phyloP scores from a whole-genome alignment of 192 early-diverging fungal genomes.

The Spinellus fusiger region DNA sequence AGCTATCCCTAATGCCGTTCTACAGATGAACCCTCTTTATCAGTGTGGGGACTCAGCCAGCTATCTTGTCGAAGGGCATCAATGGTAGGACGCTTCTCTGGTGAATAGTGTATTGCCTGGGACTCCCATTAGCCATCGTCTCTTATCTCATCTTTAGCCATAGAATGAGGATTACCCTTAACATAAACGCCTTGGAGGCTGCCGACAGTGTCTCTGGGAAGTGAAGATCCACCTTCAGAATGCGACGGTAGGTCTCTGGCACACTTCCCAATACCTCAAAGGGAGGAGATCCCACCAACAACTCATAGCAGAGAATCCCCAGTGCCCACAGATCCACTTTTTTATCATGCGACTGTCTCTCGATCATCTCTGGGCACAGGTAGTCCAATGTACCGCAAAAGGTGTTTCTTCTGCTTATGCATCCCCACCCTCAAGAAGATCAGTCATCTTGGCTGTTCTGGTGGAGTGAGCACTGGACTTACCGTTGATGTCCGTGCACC shows the following conservation, averaged over 20 bases:
- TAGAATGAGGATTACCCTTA: too few species aligned
- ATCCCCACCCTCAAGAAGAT: too few species aligned
- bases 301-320: conserved; percentile 89
- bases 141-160: too few species aligned
- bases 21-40: too few species aligned
- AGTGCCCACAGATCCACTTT: conserved; percentile 90
- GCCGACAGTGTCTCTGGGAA: conserved; percentile 70
- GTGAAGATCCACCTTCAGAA: conserved; percentile 71
- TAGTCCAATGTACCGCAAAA: conserved; percentile 96
- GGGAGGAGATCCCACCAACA: conserved; percentile 84
- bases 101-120: too few species aligned
- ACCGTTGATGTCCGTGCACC: conserved; percentile 78
- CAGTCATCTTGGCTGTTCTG: too few species aligned
- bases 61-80: too few species aligned
- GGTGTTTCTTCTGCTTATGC: conserved; percentile 78
- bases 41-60: too few species aligned
- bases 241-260: conserved; percentile 69
- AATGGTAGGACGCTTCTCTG: too few species aligned
- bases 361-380: conserved; percentile 93
- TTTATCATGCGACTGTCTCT: conserved; percentile 66
- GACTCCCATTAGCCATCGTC: too few species aligned
- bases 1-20: too few species aligned
- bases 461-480: conserved; percentile 51
- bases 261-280: conserved; percentile 57
- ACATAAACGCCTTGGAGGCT: conserved; percentile 78